Evolutionary conservation across 768 basidiomycete species (phyloP).

Genomic region (Tylopilus cervinicoccineus): DNA sequence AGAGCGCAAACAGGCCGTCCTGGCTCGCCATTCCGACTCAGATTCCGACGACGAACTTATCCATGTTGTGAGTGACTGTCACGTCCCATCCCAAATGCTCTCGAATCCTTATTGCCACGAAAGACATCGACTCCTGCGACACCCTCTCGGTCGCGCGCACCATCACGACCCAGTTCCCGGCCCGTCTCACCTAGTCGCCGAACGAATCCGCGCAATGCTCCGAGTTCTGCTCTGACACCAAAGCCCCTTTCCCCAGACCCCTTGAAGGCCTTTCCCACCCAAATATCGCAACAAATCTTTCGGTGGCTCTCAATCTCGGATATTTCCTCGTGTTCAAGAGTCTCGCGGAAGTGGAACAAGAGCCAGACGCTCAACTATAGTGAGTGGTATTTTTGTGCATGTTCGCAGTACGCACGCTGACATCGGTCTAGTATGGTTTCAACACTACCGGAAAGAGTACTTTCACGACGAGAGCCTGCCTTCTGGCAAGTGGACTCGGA

Average conservation of each 20-base stretch:
- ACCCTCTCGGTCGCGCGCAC: constrained; percentile 57
- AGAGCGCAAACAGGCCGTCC: constrained; percentile 20
- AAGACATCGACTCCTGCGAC: constrained; percentile 69
- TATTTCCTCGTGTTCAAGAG: constrained; percentile 31
- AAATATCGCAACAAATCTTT: constrained; percentile 79
- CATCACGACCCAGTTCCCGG: constrained; percentile 46
- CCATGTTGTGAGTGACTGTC: constrained; percentile 53
- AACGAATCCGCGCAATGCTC: constrained; percentile 15
- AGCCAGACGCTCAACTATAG: constrained; percentile 92
- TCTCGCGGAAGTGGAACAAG: constrained; percentile 53
- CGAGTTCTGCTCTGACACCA: constrained; percentile 26
- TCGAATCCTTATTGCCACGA: constrained; percentile 5
- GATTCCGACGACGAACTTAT: constrained; percentile 69
- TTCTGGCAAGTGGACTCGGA: constrained; percentile 85
- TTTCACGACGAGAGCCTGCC: constrained; percentile 79
- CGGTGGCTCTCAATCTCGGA: constrained; percentile 54
- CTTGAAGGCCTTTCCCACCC: constrained; percentile 70
- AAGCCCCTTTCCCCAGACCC: constrained; percentile 45
- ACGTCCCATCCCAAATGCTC: neutral
- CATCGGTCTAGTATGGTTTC: constrained; percentile 78
- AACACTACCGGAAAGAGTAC: constrained; percentile 82
- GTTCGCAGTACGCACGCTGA: neutral
- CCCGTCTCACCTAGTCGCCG: constrained; percentile 35
- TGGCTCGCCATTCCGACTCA: constrained; percentile 29
- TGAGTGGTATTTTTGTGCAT: constrained; percentile 30